phyloP scores from a whole-genome alignment of 2,329 filamentous ascomycete species.

The Endothia cerciana region DNA sequence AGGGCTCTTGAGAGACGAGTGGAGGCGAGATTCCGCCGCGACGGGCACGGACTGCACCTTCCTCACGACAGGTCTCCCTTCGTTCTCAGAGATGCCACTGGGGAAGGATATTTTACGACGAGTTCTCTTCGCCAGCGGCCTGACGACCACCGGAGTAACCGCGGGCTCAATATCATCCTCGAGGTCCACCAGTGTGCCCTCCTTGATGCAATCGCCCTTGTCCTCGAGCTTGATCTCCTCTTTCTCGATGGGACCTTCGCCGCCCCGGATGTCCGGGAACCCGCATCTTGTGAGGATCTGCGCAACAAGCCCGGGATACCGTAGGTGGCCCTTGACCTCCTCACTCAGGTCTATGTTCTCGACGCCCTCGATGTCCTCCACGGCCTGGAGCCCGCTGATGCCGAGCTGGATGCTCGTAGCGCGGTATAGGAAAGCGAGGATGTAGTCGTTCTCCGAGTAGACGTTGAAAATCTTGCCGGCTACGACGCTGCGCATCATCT shows the following conservation, averaged over 20 bases:
- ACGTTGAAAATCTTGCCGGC: conserved; percentile 85
- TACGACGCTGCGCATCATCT: conserved; percentile 75
- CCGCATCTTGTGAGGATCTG: conserved; percentile 58
- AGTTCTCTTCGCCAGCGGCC: conserved; percentile 15
- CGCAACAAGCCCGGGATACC: conserved; percentile 47
- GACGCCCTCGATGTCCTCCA: conserved; percentile 69
- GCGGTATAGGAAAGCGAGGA: conserved; percentile 86
- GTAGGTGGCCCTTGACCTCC: conserved; percentile 49
- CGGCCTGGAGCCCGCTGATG: conserved; percentile 79
- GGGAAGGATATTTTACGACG: conserved; percentile 25
- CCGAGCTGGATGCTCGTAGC: conserved; percentile 82
- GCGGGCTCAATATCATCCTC: conserved; percentile 38
- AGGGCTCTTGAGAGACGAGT: not conserved
- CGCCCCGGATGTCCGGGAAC: conserved; percentile 51
- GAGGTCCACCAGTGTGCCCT: conserved; percentile 47
- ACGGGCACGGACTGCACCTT: conserved; percentile 20
- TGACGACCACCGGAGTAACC: conserved; percentile 17
- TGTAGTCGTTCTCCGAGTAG: conserved; percentile 84
- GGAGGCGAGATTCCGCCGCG: not conserved
- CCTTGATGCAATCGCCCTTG: conserved; percentile 36
- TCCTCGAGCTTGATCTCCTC: conserved; percentile 46
- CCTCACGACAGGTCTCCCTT: conserved; percentile 21
- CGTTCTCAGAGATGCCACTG: conserved; percentile 11
- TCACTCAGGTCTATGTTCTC: conserved; percentile 58
- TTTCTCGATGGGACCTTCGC: conserved; percentile 51